Evolutionary conservation across 139 green algal species (phyloP).

Genomic region (Chlamydomonas sp.): DNA sequence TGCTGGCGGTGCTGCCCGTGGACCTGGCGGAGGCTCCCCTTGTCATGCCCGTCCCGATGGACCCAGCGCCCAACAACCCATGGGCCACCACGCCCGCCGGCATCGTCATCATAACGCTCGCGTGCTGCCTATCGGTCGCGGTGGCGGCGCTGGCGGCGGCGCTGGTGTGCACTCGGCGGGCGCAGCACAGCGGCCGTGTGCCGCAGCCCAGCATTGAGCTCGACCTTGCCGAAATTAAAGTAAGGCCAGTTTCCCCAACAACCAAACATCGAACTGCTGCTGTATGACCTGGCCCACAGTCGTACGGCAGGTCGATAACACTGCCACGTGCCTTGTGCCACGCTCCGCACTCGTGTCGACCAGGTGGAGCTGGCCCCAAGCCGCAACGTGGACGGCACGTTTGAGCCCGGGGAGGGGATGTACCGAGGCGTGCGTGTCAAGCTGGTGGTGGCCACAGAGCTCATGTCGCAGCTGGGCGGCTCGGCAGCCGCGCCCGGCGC

Average conservation of each 20-base stretch:
- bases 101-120: background rate
- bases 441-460: constrained; percentile 24
- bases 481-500: too few relatives aligned
- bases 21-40: constrained; percentile 18
- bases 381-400: constrained; percentile 12
- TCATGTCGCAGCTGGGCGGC: background rate
- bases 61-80: background rate
- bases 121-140: background rate
- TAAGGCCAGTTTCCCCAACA: background rate
- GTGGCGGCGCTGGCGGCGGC: background rate
- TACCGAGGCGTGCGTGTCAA: constrained; percentile 27
- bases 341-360: background rate
- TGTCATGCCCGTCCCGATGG: constrained; percentile 20
- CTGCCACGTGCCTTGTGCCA: background rate
- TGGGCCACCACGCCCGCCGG: constrained; percentile 2
- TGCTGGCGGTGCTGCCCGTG: constrained; percentile 6
- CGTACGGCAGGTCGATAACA: background rate
- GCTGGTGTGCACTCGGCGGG: background rate
- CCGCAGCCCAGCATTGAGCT: background rate
- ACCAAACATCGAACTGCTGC: too few relatives aligned
- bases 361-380: constrained; percentile 22
- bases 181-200: background rate
- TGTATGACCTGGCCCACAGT: too few relatives aligned
- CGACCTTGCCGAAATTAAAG: background rate
- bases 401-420: constrained; percentile 15